phyloP scores from a whole-genome alignment of 208 protist species.

The Polymyxa betae region DNA sequence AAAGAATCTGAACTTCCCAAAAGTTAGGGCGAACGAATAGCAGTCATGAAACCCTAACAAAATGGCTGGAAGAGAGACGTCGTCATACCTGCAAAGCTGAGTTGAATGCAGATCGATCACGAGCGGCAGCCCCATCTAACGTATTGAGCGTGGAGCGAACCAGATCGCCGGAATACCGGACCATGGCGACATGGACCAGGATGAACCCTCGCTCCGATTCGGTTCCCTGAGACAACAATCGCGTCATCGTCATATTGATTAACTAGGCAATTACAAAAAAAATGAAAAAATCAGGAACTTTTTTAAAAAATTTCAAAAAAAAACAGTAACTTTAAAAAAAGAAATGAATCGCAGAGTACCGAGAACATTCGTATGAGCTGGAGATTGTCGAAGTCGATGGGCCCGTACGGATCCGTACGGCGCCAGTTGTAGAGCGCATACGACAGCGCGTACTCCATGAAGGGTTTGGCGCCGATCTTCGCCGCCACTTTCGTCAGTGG shows the following conservation, averaged over 20 bases:
- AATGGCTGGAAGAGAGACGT: no score
- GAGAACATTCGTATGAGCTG: background rate
- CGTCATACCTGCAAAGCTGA: background rate
- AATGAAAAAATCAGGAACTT: no score
- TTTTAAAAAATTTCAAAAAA: no score
- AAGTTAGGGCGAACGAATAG: no score
- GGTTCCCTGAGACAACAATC: constrained; percentile 5
- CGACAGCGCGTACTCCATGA: constrained; percentile 27
- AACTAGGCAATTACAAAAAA: no score
- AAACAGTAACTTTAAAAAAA: background rate
- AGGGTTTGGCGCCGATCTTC: constrained; percentile 32
- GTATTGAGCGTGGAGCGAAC: background rate
- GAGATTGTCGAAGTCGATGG: background rate
- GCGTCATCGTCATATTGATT: no score
- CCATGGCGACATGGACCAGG: constrained; percentile 4
- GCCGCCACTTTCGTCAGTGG: background rate
- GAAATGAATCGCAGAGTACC: background rate
- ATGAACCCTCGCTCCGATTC: constrained; percentile 43
- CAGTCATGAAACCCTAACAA: no score
- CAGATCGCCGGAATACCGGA: background rate
- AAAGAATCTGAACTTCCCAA: no score
- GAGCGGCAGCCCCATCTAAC: background rate
- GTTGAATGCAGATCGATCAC: background rate
- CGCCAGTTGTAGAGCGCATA: constrained; percentile 2
- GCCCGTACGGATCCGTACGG: background rate